Percentiles rank a stretch among this genome's conserved stretches.
phyloP scores from a whole-genome alignment of 2,329 filamentous ascomycete genomes.

The Aspergillus carbonarius region DNA sequence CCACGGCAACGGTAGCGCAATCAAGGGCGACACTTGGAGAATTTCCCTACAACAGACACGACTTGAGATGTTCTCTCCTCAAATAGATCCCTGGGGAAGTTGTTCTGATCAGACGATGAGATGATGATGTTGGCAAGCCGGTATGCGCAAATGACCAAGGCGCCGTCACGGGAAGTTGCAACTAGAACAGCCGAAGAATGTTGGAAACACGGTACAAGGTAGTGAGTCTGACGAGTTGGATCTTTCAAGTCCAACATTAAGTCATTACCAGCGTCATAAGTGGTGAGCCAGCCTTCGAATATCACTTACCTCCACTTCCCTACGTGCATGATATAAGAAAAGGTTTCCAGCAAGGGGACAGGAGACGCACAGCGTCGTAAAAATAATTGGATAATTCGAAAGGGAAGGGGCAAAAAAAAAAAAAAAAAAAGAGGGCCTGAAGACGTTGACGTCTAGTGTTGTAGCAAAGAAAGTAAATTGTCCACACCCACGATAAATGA shows the following conservation, averaged over 20 bases:
- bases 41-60: neutral
- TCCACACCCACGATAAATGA: conserved; percentile 1
- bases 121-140: conserved; percentile 3
- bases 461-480: conserved; percentile 2
- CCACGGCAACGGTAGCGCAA: neutral
- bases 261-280: conserved; percentile 7
- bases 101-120: neutral
- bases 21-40: neutral
- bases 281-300: conserved; percentile 12
- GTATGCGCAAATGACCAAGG: conserved; percentile 6
- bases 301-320: conserved; percentile 17
- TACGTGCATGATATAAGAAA: conserved; percentile 16
- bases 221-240: conserved; percentile 6
- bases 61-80: neutral
- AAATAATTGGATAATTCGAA: conserved; percentile 2
- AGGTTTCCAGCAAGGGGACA: conserved; percentile 13
- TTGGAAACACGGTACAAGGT: neutral
- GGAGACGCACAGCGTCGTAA: conserved; percentile 17
- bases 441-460: conserved; percentile 1
- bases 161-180: conserved; percentile 4
- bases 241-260: conserved; percentile 4
- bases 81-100: neutral
- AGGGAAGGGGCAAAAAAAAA: conserved; percentile 1
- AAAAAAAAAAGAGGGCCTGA: neutral
- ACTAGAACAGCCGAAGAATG: conserved; percentile 7